A percentile compares a stretch with the other conserved stretches of the same genome.
These are phyloP conservation scores for Boletus subparvulus DNA, from an alignment of 768 basidiomycete genomes.

Conservation along the genomic window DNA sequence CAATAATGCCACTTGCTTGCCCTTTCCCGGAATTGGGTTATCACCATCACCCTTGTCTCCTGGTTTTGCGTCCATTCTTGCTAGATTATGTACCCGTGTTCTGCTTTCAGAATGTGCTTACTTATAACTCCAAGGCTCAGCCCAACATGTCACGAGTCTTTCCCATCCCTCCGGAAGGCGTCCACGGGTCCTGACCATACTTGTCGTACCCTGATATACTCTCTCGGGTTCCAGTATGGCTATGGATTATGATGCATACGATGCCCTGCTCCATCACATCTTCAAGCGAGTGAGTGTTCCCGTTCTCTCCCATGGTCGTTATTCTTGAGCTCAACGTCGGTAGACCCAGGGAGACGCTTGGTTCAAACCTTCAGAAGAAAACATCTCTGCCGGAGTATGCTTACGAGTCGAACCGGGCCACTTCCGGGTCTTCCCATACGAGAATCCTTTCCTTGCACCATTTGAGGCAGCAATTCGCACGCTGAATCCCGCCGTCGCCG, in stretches of 20 bases:
- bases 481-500: slow-evolving; percentile 82
- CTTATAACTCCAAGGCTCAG: slow-evolving; percentile 17
- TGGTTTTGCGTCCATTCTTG: background rate
- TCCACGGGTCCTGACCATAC: background rate
- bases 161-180: background rate
- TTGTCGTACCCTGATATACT: background rate
- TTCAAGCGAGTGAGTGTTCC: slow-evolving; percentile 60
- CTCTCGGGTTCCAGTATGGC: slow-evolving; percentile 19
- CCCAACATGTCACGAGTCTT: background rate
- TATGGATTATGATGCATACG: slow-evolving; percentile 69
- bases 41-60: background rate
- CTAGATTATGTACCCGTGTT: slow-evolving; percentile 2
- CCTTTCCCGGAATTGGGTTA: slow-evolving; percentile 10
- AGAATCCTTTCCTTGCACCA: slow-evolving; percentile 74
- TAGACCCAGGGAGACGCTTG: slow-evolving; percentile 82
- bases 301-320: background rate
- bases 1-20: background rate
- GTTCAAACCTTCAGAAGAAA: slow-evolving; percentile 86
- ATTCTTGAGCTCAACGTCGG: background rate
- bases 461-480: slow-evolving; percentile 77
- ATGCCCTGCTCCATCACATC: slow-evolving; percentile 77
- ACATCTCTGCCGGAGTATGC: slow-evolving; percentile 76
- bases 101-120: slow-evolving; percentile 3
- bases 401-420: slow-evolving; percentile 64
- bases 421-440: slow-evolving; percentile 84